Evolutionary conservation across 2,329 filamentous ascomycete species (phyloP).

Genomic region (Aspergillus ochraceus): DNA sequence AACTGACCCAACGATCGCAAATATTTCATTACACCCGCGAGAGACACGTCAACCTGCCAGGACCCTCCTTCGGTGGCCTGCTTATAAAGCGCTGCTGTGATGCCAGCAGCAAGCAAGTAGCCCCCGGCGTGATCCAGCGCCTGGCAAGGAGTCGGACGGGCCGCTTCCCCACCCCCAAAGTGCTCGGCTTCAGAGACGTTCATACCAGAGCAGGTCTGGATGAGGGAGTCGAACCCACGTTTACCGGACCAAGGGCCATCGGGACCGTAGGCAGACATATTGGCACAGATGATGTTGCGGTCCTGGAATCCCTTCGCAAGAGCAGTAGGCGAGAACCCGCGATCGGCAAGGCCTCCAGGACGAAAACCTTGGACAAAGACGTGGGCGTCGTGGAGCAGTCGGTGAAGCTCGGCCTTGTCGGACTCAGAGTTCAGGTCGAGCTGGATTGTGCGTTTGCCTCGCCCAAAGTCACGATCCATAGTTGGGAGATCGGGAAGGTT

Average conservation of each 20-base stretch:
- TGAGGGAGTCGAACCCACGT: conserved; percentile 57
- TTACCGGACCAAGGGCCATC: conserved; percentile 48
- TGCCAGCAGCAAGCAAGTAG: conserved; percentile 56
- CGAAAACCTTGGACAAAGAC: conserved; percentile 51
- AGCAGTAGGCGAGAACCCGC: conserved; percentile 43
- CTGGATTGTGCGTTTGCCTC: conserved; percentile 39
- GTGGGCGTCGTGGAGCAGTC: conserved; percentile 38
- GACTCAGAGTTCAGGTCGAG: conserved; percentile 32
- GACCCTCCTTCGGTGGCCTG: conserved; percentile 48
- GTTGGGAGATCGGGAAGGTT: conserved; percentile 35
- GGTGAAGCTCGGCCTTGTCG: conserved; percentile 26
- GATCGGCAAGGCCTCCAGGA: conserved; percentile 47
- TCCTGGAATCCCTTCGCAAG: conserved; percentile 41
- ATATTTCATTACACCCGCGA: conserved; percentile 59
- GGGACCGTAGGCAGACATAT: conserved; percentile 55
- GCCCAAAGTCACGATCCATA: conserved; percentile 37
- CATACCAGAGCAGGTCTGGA: conserved; percentile 58
- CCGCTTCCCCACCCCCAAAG: conserved; percentile 39
- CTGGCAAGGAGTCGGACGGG: conserved; percentile 53
- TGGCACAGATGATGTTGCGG: conserved; percentile 50
- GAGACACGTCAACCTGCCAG: conserved; percentile 54
- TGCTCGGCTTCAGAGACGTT: conserved; percentile 57
- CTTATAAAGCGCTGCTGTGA: conserved; percentile 57
- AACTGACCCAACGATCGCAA: conserved; percentile 56
- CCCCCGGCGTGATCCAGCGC: conserved; percentile 61